These are phyloP conservation scores for Candida pseudofarinosa DNA, from an alignment of 805 yeast genomes.

Conservation along the genomic window DNA sequence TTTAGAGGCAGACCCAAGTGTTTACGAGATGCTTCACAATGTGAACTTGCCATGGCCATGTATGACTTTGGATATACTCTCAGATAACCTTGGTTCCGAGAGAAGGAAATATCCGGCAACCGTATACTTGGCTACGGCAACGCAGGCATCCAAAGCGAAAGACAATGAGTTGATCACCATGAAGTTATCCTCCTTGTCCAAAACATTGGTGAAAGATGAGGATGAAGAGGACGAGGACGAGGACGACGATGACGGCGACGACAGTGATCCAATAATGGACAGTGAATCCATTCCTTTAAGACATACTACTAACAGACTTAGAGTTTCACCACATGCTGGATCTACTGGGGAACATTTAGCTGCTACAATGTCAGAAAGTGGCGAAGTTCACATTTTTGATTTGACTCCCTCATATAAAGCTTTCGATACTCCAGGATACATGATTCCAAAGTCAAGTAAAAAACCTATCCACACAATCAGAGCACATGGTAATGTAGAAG, in stretches of 20 bases:
- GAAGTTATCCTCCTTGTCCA: slow-evolving; percentile 75
- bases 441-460: slow-evolving; percentile 71
- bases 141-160: slow-evolving; percentile 83
- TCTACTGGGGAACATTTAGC: slow-evolving; percentile 77
- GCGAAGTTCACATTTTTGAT: slow-evolving; percentile 86
- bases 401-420: slow-evolving; percentile 74
- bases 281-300: slow-evolving; percentile 72
- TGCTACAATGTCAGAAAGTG: slow-evolving; percentile 85
- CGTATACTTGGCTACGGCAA: slow-evolving; percentile 81
- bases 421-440: slow-evolving; percentile 83
- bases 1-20: slow-evolving; percentile 92
- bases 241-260: slow-evolving; percentile 64
- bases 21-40: slow-evolving; percentile 93
- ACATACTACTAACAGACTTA: slow-evolving; percentile 83
- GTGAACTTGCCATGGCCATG: slow-evolving; percentile 97
- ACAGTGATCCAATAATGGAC: slow-evolving; percentile 82
- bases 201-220: slow-evolving; percentile 83
- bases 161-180: slow-evolving; percentile 86
- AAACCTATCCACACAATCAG: slow-evolving; percentile 79
- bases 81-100: slow-evolving; percentile 82
- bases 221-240: slow-evolving; percentile 64
- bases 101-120: slow-evolving; percentile 89
- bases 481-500: slow-evolving; percentile 92
- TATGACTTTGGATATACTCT: slow-evolving; percentile 81
- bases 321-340: slow-evolving; percentile 75